Percentiles rank a stretch among this genome's conserved stretches.
Conservation (phyloP, 768 basidiomycete species). For the Hygrocybe coccinea region DNA sequence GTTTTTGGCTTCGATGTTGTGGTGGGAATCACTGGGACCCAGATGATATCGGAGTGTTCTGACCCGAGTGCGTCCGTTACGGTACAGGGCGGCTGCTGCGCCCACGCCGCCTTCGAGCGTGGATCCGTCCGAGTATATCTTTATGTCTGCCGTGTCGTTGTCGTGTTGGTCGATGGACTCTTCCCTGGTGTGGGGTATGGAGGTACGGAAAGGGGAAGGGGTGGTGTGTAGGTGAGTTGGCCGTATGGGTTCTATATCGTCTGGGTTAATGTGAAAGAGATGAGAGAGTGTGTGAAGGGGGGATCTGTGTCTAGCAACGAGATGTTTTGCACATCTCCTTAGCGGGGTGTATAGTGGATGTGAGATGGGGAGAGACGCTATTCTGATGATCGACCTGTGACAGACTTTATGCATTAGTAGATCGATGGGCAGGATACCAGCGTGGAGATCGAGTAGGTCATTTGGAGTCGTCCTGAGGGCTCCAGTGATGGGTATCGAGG, state of each 20-base stretch:
- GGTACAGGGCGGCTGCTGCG: constrained; percentile 9
- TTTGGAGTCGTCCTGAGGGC: constrained; percentile 12
- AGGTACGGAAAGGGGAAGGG: not conserved
- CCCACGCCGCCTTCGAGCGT: constrained; percentile 1
- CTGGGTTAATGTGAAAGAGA: constrained; percentile 4
- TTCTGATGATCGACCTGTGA: constrained; percentile 15
- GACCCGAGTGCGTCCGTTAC: not conserved
- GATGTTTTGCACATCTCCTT: constrained; percentile 1
- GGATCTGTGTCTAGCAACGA: constrained; percentile 7
- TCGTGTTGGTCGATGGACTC: not conserved
- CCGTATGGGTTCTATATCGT: constrained; percentile 6
- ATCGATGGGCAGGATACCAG: constrained; percentile 18
- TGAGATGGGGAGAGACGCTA: constrained; percentile 17
- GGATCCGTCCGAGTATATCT: constrained; percentile 10
- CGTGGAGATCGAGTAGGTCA: constrained; percentile 19
- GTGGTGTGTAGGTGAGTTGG: not conserved
- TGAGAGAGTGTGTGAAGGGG: constrained; percentile 10
- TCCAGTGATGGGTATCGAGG: constrained; percentile 19
- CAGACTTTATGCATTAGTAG: constrained; percentile 13
- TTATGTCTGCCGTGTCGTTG: constrained; percentile 1
- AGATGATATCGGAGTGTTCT: constrained; percentile 15
- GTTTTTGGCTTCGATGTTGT: constrained; percentile 30
- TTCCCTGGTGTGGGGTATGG: constrained; percentile 2
- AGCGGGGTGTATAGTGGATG: constrained; percentile 19
- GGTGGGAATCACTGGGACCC: constrained; percentile 13